Evolutionary conservation across 441 rosid species (phyloP).

Genomic region (Caryocar brasiliense): DNA sequence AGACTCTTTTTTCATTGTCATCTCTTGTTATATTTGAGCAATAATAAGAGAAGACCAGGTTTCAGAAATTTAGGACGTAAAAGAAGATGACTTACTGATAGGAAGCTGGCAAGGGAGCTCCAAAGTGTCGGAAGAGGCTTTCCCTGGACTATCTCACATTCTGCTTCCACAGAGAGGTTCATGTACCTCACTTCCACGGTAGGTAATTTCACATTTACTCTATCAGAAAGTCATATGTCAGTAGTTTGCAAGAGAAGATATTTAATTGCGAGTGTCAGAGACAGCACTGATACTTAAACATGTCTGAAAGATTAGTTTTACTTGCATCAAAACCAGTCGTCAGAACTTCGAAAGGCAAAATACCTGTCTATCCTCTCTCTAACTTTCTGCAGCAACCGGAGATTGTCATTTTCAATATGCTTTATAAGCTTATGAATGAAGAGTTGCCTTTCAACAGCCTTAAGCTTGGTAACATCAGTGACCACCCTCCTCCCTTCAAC

Average conservation of each 20-base stretch:
- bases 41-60: too few species aligned
- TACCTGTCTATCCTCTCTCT: conserved; percentile 35
- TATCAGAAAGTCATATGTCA: not conserved
- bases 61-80: not conserved
- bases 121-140: conserved; percentile 53
- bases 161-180: conserved; percentile 38
- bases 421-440: conserved; percentile 28
- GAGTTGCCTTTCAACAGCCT: conserved; percentile 16
- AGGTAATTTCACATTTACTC: conserved; percentile 41
- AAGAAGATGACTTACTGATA: conserved; percentile 27
- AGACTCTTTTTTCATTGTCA: too few species aligned
- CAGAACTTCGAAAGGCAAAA: not conserved
- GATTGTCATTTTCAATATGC: conserved; percentile 32
- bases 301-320: too few species aligned
- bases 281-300: too few species aligned
- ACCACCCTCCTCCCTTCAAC: conserved; percentile 14
- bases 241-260: not conserved
- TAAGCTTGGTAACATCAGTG: conserved; percentile 24
- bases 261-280: too few species aligned
- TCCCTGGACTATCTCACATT: conserved; percentile 39
- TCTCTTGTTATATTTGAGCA: too few species aligned
- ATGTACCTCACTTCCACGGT: conserved; percentile 44
- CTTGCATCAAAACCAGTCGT: too few species aligned
- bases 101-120: conserved; percentile 25
- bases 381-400: conserved; percentile 24